A percentile compares a stretch with the other conserved stretches of the same genome.
These are phyloP conservation scores for Pistacia vera DNA, from an alignment of 345 rosid genomes.

Conservation along the genomic window DNA sequence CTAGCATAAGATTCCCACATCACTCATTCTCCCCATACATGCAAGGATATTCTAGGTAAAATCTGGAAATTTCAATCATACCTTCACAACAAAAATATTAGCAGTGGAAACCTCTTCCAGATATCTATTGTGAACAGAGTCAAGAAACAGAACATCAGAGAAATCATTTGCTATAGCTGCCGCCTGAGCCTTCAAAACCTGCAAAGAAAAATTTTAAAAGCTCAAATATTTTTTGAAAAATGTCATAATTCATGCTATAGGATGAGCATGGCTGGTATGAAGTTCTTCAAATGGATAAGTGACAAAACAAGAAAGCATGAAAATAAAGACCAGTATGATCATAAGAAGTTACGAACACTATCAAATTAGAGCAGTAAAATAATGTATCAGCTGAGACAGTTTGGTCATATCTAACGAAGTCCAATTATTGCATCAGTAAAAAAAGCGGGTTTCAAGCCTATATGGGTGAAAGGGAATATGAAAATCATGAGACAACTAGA, in stretches of 20 bases:
- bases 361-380: not conserved
- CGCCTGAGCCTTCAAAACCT: slow-evolving; percentile 31
- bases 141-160: slow-evolving; percentile 35
- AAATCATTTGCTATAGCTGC: slow-evolving; percentile 37
- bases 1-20: too few species aligned
- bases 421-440: not conserved
- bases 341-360: not conserved
- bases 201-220: not conserved
- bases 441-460: not conserved
- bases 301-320: not conserved
- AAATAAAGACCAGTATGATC: not conserved
- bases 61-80: slow-evolving; percentile 5
- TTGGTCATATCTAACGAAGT: not conserved
- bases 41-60: not conserved
- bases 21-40: too few species aligned
- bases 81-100: slow-evolving; percentile 42
- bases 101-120: slow-evolving; percentile 36
- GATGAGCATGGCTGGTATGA: not conserved
- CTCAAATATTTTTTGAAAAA: not conserved
- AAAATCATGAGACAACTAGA: not conserved
- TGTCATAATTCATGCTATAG: not conserved
- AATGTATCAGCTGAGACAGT: not conserved
- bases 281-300: not conserved
- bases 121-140: slow-evolving; percentile 29
- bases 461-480: not conserved